Percentiles rank a stretch among this genome's conserved stretches.
Evolutionary conservation across 1,284 basidiomycete genomes (phyloP).

Genomic region (Mycosarcoma maydis): DNA sequence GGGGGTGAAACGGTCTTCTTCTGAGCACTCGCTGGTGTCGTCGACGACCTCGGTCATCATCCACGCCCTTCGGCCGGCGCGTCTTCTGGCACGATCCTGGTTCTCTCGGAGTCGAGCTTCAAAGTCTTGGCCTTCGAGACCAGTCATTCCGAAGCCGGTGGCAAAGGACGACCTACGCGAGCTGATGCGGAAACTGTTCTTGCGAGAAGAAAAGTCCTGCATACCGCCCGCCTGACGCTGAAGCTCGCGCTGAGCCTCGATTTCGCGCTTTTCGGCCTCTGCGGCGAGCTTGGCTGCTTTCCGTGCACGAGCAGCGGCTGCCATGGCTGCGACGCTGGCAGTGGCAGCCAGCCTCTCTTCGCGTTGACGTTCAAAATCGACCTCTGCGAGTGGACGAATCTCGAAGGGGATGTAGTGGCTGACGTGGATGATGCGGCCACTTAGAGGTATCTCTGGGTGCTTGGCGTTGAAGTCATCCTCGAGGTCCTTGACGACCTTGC

Average conservation of each 20-base stretch:
- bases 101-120: slow-evolving; percentile 60
- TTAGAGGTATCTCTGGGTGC: slow-evolving; percentile 56
- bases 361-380: slow-evolving; percentile 55
- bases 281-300: slow-evolving; percentile 55
- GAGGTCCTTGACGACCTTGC: slow-evolving; percentile 51
- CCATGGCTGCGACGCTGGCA: slow-evolving; percentile 61
- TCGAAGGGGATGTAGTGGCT: slow-evolving; percentile 65
- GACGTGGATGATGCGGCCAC: slow-evolving; percentile 65
- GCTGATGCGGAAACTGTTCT: slow-evolving; percentile 46
- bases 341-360: slow-evolving; percentile 57
- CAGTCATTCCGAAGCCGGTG: slow-evolving; percentile 43
- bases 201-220: slow-evolving; percentile 37
- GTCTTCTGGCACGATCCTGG: slow-evolving; percentile 55
- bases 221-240: slow-evolving; percentile 31
- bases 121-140: slow-evolving; percentile 52
- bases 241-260: slow-evolving; percentile 44
- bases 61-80: slow-evolving; percentile 59
- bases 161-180: slow-evolving; percentile 53
- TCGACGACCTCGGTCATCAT: slow-evolving; percentile 62
- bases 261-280: slow-evolving; percentile 41
- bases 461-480: slow-evolving; percentile 59
- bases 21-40: slow-evolving; percentile 57
- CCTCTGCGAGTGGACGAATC: slow-evolving; percentile 56
- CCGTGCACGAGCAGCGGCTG: slow-evolving; percentile 56
- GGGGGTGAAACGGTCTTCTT: slow-evolving; percentile 62